Evolutionary conservation across 331 rosid species (phyloP).

Genomic region (Malus hybrid): DNA sequence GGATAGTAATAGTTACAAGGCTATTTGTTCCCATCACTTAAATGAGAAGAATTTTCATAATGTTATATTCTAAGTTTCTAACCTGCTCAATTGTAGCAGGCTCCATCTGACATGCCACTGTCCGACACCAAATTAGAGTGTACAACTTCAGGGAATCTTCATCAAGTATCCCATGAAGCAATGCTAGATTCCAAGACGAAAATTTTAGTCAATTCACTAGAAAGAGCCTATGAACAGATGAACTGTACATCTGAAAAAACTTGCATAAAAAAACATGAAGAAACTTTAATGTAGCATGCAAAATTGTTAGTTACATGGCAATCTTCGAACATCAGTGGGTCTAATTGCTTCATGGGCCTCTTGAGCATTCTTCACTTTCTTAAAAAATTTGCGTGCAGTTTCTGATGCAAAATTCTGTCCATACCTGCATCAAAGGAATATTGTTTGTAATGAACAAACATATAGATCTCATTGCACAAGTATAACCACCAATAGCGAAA

Average conservation of each 20-base stretch:
- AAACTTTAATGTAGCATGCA: slow-evolving; percentile 1
- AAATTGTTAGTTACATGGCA: slow-evolving; percentile 58
- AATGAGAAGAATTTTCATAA: not conserved
- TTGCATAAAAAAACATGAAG: not conserved
- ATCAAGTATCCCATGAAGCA: slow-evolving; percentile 57
- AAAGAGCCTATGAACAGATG: not conserved
- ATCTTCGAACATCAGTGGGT: slow-evolving; percentile 70
- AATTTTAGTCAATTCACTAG: slow-evolving; percentile 9
- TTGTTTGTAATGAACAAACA: slow-evolving; percentile 4
- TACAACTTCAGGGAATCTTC: slow-evolving; percentile 77
- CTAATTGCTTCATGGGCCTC: slow-evolving; percentile 99
- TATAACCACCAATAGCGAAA: not conserved
- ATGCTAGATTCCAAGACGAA: slow-evolving; percentile 46
- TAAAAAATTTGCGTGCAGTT: slow-evolving; percentile 59
- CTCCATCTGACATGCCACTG: slow-evolving; percentile 95
- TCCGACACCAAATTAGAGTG: slow-evolving; percentile 84
- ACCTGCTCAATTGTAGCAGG: slow-evolving; percentile 76
- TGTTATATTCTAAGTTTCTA: not conserved
- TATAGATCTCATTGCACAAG: not conserved
- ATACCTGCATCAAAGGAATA: slow-evolving; percentile 53
- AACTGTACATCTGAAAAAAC: not conserved
- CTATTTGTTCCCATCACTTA: not conserved
- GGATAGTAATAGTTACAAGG: not conserved
- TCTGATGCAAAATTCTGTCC: slow-evolving; percentile 60
- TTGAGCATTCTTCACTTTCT: slow-evolving; percentile 98